Conservation (phyloP, 805 yeast genomes). For the Monosporozyma aerobia region DNA sequence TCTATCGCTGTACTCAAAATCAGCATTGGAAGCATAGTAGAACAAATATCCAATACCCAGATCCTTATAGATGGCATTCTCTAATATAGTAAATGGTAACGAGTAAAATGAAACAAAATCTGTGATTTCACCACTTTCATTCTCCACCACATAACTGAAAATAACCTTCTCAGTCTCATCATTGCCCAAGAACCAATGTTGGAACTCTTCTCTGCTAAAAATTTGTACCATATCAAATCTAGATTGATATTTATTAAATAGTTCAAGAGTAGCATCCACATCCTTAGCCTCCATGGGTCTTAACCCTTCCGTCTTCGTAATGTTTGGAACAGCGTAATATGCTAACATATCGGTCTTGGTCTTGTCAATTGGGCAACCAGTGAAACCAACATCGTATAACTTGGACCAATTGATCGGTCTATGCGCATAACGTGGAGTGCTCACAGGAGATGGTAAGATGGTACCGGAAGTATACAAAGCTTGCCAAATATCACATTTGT, state of each 20-base stretch:
- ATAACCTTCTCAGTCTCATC: constrained; percentile 45
- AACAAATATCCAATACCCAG: constrained; percentile 81
- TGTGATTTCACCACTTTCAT: constrained; percentile 50
- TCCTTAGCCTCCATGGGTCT: constrained; percentile 48
- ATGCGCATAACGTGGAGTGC: constrained; percentile 84
- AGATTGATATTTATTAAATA: constrained; percentile 54
- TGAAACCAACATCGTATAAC: constrained; percentile 82
- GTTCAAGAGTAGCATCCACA: constrained; percentile 48
- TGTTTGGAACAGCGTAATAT: constrained; percentile 48
- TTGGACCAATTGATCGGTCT: constrained; percentile 91
- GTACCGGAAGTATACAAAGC: constrained; percentile 92
- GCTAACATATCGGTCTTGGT: constrained; percentile 68
- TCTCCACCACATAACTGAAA: constrained; percentile 66
- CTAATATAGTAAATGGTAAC: constrained; percentile 76
- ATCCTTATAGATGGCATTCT: constrained; percentile 51
- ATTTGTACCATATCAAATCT: constrained; percentile 67
- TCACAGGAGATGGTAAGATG: constrained; percentile 83
- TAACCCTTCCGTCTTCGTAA: constrained; percentile 43
- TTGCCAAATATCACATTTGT: constrained; percentile 80
- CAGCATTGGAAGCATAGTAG: constrained; percentile 77
- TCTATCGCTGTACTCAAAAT: constrained; percentile 33
- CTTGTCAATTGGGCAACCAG: constrained; percentile 62
- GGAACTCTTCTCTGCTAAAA: constrained; percentile 48
- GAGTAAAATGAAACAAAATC: constrained; percentile 88
- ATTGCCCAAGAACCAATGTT: constrained; percentile 73